A percentile compares a stretch with the other conserved stretches of the same genome.
phyloP scores from a whole-genome alignment of 1,139 yeast species.

The Yamadazyma sp. region DNA sequence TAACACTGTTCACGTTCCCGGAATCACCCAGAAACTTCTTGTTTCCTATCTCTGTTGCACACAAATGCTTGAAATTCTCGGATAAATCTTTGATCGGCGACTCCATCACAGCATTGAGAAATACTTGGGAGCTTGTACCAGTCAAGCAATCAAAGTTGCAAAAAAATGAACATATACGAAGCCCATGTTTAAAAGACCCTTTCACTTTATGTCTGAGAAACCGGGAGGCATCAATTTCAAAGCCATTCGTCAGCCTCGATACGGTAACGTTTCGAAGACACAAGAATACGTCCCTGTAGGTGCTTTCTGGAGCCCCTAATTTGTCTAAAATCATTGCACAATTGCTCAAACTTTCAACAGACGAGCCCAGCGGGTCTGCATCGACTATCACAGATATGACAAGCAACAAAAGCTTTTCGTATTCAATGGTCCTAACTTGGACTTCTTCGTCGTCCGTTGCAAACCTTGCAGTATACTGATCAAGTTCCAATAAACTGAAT shows the following conservation, averaged over 20 bases:
- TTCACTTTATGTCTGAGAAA: neutral
- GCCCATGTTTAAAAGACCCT: neutral
- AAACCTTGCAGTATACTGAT: neutral
- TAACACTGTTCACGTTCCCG: neutral
- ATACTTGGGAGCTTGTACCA: constrained; percentile 1
- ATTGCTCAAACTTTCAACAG: neutral
- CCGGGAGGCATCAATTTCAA: neutral
- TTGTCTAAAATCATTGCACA: constrained; percentile 1
- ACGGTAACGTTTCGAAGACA: neutral
- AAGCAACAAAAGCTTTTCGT: neutral
- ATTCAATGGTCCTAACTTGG: neutral
- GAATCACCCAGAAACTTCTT: neutral
- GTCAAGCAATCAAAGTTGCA: neutral
- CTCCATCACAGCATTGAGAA: constrained; percentile 2
- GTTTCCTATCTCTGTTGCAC: constrained; percentile 4
- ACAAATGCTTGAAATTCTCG: constrained; percentile 1
- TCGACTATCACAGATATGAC: neutral
- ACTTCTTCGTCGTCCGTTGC: neutral
- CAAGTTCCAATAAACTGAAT: neutral
- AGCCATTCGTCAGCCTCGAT: neutral
- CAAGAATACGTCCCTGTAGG: neutral
- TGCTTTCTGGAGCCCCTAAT: neutral
- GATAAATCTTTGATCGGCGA: neutral
- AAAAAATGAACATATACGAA: constrained; percentile 7
- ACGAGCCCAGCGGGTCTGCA: neutral